Base-by-base conservation (phyloP, 2,329 filamentous ascomycete genomes). In the Teratosphaeria destructans region DNA sequence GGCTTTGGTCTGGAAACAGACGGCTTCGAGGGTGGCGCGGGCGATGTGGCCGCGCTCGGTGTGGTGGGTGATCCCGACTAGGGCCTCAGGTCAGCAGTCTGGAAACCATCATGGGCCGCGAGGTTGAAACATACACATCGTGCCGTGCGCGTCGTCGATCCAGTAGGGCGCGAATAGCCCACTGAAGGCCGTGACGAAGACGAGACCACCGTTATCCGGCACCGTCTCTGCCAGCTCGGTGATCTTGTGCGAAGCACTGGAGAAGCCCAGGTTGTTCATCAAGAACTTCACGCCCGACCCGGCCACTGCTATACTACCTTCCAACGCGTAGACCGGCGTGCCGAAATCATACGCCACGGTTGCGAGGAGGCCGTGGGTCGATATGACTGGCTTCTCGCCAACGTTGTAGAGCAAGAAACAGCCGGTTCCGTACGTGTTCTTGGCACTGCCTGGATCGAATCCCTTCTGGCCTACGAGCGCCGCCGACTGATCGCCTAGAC, bases 141-240 rank as follows among this genome's bases (percentile, higher is more conserved):
- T 95, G 61, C 91, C 91, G 72, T 91, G 88, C 23, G 90, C 90
- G 75, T 95, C 89, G 71, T 95, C 90, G 62, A 95, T 93, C 91
- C 91, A 96, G 74, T 96, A 95, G 0, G 91, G 91, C 0, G 91
- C 91, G 71, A 95, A 95, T 2, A 96, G 81, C 58, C 91, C 91
- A 73, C 87, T 91, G 72, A 96, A 96, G 1, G 91, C 91, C 2
- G 91, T 95, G 61, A 96, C 91, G 68, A 96, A 80, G 19, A 92
- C 84, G 58, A 91, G 87, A 7, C 91, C 91, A 59, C 90, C 91
- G 62, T 88, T 95, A 72, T 95, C 87, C 47, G 81, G 74, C 6
- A 88, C 85, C 1, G 80, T 82, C 52, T 79, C 80, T 6, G 85
- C 85, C 53, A 88, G 75, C 61, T 86, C 82, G 65, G 80, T 83